Conservation (phyloP, 2,329 filamentous ascomycete genomes). For the Colletotrichum incanum region DNA sequence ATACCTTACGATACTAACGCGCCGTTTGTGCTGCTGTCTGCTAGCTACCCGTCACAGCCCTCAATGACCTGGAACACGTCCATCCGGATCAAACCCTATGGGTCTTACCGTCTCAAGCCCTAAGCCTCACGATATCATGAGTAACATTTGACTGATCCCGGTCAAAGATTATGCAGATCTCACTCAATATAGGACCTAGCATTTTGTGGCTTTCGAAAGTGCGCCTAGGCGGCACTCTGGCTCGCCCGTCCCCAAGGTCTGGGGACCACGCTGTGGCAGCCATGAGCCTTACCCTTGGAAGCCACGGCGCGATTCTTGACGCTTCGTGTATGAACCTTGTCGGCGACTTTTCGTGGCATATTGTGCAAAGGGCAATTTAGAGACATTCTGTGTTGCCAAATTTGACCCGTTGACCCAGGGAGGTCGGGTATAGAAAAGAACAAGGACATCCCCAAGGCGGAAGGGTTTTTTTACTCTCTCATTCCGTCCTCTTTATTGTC, state of each 20-base stretch:
- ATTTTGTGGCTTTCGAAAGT: not conserved
- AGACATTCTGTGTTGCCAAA: not conserved
- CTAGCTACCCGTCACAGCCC: not conserved
- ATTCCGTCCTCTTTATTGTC: not conserved
- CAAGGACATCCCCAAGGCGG: not conserved
- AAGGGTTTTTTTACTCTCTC: not conserved
- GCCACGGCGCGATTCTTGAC: not conserved
- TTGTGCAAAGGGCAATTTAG: slow-evolving; percentile 1
- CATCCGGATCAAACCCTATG: not conserved
- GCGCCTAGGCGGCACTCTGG: not conserved
- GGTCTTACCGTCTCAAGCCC: not conserved
- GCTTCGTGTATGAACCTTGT: not conserved
- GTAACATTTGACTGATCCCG: not conserved
- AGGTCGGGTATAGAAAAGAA: slow-evolving; percentile 4
- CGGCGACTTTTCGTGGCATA: not conserved
- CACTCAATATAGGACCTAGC: not conserved
- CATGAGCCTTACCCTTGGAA: not conserved
- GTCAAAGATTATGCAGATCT: no score
- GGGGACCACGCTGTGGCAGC: not conserved
- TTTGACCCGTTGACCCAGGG: not conserved
- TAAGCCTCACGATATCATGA: not conserved
- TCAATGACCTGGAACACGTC: not conserved
- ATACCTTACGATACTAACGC: not conserved
- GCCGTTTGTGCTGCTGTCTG: not conserved
- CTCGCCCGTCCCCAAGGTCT: not conserved